Base-by-base conservation (phyloP, 139 green algal genomes). In the Chlorella sp. region DNA sequence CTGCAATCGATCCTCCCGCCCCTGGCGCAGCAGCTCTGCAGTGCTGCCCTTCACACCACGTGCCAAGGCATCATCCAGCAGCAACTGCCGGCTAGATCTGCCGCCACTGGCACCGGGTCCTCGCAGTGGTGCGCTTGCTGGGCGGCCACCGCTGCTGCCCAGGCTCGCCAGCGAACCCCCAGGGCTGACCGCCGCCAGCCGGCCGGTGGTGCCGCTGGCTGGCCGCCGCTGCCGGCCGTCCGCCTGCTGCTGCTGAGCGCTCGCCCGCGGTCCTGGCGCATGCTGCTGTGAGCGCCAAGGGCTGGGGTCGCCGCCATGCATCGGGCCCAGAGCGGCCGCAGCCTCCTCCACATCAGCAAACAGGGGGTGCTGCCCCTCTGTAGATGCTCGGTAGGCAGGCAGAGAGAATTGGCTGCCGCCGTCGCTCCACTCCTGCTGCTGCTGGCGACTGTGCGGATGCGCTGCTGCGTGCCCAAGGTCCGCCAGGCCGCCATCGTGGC, bases 301-400 rank as follows among this genome's bases (percentile, higher is more conserved):
- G 70, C 28, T 51, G 34, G 34, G 68, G 1, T 21, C 11, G 38
- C 21, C 39, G 70, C 21, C 23, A 36, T 38, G 56, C 75, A 71
- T 32, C 15, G 75, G 75, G 55, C 75, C 30, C 47, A 81, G 34
- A 6, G 56, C 75, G 0, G 75, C 25, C 4, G 75, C 75, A 6
- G 75, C 75, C 75, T 81, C 55, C 34, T 38, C 75, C 26, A 81
- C 23, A 23, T 69, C 57, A 21, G 55, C 56, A 81, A 71, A 81
- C 34, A 81, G 34, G 15, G 75, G 56, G 32, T 70, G 75, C 9
- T 26, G 25, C 18, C 75, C 75, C 11, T 69, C 55, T 4, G 75
- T 81, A 11, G 32, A 81, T 21, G 36, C 11, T 9, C 78, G 78
- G 62, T 83, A 73, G 38, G 78, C 78, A 16, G 60, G 78, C 34